Percentiles rank a stretch among this genome's conserved stretches.
Evolutionary conservation across 2,329 filamentous ascomycete species (phyloP).

Genomic region (Aspergillus sp.): DNA sequence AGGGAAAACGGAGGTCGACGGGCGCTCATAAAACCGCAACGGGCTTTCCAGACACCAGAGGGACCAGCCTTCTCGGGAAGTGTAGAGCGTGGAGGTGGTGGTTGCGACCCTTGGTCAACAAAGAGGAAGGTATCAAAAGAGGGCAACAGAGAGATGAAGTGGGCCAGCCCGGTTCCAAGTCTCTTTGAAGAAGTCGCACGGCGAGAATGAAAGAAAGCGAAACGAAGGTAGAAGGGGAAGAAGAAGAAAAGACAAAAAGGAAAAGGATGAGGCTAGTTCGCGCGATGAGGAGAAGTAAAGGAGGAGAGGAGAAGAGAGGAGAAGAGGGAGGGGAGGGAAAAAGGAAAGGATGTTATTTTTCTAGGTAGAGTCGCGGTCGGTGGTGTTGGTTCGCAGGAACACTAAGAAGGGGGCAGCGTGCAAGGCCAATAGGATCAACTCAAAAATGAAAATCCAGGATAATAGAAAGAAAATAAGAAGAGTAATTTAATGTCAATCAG

Average conservation of each 20-base stretch:
- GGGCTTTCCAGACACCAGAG: slow-evolving; percentile 28
- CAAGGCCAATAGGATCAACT: not conserved
- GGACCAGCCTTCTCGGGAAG: slow-evolving; percentile 34
- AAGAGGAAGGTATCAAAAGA: slow-evolving; percentile 21
- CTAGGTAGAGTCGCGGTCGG: too few species aligned
- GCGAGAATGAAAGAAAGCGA: slow-evolving; percentile 29
- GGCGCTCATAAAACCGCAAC: slow-evolving; percentile 6
- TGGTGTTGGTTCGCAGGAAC: too few species aligned
- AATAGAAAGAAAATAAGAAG: slow-evolving; percentile 8
- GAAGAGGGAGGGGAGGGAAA: slow-evolving; percentile 11
- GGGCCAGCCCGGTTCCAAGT: slow-evolving; percentile 35
- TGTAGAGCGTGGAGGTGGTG: slow-evolving; percentile 20
- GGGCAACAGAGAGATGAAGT: slow-evolving; percentile 31
- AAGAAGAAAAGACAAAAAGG: slow-evolving; percentile 18
- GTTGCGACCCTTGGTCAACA: slow-evolving; percentile 14
- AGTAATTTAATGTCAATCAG: slow-evolving; percentile 5
- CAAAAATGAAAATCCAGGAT: not conserved
- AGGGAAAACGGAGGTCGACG: not conserved
- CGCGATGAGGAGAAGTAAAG: slow-evolving; percentile 11
- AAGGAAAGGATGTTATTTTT: not conserved
- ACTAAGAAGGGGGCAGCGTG: slow-evolving; percentile 8
- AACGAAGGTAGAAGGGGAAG: slow-evolving; percentile 18
- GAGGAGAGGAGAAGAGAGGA: slow-evolving; percentile 17
- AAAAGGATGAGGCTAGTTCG: slow-evolving; percentile 16
- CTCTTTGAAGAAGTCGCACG: slow-evolving; percentile 32